A percentile compares a stretch with the other conserved stretches of the same genome.
Conservation (phyloP, 2,329 filamentous ascomycete genomes). For the Penicillium frequentans region DNA sequence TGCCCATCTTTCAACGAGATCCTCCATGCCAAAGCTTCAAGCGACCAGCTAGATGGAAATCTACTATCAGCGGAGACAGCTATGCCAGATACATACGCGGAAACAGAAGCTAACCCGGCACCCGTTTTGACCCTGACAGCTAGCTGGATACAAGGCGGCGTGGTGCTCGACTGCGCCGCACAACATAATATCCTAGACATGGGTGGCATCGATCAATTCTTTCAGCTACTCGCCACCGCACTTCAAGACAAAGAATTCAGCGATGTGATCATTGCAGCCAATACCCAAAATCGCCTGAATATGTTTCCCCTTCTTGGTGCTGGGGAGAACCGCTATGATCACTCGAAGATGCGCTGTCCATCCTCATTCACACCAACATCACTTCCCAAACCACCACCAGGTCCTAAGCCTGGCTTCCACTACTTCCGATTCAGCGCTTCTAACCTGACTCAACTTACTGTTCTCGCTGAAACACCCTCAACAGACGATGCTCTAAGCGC, state of each 20-base stretch:
- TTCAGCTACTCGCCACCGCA: constrained; percentile 21
- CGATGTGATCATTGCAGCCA: constrained; percentile 7
- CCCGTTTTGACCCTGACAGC: constrained; percentile 6
- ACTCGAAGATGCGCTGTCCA: constrained; percentile 1
- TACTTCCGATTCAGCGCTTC: constrained; percentile 21
- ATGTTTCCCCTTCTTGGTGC: constrained; percentile 1
- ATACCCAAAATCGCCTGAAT: background rate
- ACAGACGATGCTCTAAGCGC: constrained; percentile 35
- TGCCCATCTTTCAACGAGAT: constrained; percentile 6
- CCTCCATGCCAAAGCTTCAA: background rate
- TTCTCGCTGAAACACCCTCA: constrained; percentile 19
- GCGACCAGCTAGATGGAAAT: background rate
- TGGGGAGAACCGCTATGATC: background rate
- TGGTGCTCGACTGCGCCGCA: constrained; percentile 26
- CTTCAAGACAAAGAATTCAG: constrained; percentile 15
- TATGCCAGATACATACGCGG: constrained; percentile 6
- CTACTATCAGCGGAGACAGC: constrained; percentile 3
- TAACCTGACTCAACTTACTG: constrained; percentile 13
- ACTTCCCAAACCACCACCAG: background rate
- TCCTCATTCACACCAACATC: background rate
- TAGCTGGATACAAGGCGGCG: constrained; percentile 25
- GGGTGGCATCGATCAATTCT: constrained; percentile 25
- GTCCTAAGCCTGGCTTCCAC: constrained; percentile 1
- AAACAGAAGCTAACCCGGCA: background rate
- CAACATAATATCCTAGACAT: constrained; percentile 35